These are phyloP conservation scores for Saccharomyces uvarum DNA, from an alignment of 1,139 yeast species.

Conservation along the genomic window DNA sequence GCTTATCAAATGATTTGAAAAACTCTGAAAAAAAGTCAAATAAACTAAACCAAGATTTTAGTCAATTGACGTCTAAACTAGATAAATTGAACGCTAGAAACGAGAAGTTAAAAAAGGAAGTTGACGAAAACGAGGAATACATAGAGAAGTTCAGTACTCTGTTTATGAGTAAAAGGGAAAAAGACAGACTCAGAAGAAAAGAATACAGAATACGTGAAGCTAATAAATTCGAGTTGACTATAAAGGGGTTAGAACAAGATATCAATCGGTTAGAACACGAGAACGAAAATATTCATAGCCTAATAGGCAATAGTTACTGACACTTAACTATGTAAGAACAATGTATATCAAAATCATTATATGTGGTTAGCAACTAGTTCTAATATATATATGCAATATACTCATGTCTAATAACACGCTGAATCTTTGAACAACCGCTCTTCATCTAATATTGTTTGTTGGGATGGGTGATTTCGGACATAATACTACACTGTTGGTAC, in stretches of 20 bases:
- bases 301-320: slow-evolving; percentile 9
- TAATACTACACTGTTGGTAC: too few species aligned
- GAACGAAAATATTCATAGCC: slow-evolving; percentile 19
- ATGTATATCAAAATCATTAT: not conserved
- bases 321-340: not conserved
- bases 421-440: too few species aligned
- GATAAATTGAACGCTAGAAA: slow-evolving; percentile 34
- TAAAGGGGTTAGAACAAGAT: slow-evolving; percentile 31
- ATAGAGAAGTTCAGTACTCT: slow-evolving; percentile 28
- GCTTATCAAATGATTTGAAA: slow-evolving; percentile 25
- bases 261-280: slow-evolving; percentile 28
- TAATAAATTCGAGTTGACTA: slow-evolving; percentile 26
- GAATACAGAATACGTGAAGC: slow-evolving; percentile 22
- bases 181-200: slow-evolving; percentile 29
- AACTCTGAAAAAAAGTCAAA: slow-evolving; percentile 11
- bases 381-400: too few species aligned
- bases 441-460: too few species aligned
- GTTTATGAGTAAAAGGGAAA: slow-evolving; percentile 22
- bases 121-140: slow-evolving; percentile 28
- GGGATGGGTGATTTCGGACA: too few species aligned
- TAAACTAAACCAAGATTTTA: slow-evolving; percentile 31
- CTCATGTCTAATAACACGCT: too few species aligned
- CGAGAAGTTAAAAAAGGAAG: slow-evolving; percentile 31
- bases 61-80: slow-evolving; percentile 32
- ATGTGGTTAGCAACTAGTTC: too few species aligned